A percentile compares a stretch with the other conserved stretches of the same genome.
These are phyloP conservation scores for Solanum corneliomulleri DNA, from an alignment of 257 asterid genomes.

Conservation along the genomic window DNA sequence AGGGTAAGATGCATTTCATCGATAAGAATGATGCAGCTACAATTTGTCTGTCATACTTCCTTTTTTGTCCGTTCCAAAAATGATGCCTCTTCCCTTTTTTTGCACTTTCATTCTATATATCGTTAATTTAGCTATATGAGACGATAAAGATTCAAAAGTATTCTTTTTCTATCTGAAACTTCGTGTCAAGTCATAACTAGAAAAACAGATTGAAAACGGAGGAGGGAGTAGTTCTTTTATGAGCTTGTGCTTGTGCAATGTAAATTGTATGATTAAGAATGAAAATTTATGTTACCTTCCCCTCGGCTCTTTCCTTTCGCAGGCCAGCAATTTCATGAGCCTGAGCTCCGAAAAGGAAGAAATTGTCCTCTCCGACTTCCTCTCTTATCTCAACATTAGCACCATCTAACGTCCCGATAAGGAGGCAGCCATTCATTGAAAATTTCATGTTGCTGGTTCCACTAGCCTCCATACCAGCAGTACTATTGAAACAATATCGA, in stretches of 20 bases:
- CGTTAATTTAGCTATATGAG: neutral
- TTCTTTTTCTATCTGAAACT: neutral
- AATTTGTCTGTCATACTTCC: neutral
- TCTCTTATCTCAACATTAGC: constrained; percentile 83
- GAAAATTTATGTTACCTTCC: constrained; percentile 31
- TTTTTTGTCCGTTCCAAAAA: neutral
- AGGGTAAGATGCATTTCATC: neutral
- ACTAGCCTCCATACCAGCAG: constrained; percentile 96
- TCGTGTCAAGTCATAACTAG: neutral
- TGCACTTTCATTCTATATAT: neutral
- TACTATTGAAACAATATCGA: constrained; percentile 18
- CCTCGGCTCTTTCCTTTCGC: constrained; percentile 71
- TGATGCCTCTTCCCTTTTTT: neutral
- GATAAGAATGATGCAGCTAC: neutral
- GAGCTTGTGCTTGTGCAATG: neutral
- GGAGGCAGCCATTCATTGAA: constrained; percentile 77
- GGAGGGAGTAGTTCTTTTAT: neutral
- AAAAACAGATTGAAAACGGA: neutral
- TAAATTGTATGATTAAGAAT: neutral
- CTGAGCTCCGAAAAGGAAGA: constrained; percentile 75
- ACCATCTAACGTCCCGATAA: constrained; percentile 83
- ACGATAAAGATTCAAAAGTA: neutral
- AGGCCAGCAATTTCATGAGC: constrained; percentile 82
- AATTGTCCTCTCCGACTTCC: constrained; percentile 82
- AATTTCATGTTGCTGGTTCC: constrained; percentile 97